phyloP scores from a whole-genome alignment of 495 filamentous ascomycete genomes.

The Jackrogersella minutella region DNA sequence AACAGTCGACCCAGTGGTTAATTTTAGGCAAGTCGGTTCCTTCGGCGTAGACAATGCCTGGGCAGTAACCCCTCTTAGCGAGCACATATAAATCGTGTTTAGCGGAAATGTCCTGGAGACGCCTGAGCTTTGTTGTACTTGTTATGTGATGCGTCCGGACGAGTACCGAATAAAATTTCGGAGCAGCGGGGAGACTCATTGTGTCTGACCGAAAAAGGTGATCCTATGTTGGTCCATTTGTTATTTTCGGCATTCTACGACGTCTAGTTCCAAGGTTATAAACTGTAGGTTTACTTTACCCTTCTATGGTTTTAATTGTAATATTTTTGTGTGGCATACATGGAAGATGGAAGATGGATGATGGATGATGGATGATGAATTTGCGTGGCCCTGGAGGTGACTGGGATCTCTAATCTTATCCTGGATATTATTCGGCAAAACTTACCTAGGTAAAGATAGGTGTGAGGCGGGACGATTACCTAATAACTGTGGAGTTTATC shows the following conservation, averaged over 20 bases:
- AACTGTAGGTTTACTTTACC: too few relatives aligned
- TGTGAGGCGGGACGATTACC: too few relatives aligned
- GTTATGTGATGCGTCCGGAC: conserved; percentile 86
- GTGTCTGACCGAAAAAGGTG: background rate
- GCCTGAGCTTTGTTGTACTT: conserved; percentile 77
- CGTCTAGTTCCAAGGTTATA: too few relatives aligned
- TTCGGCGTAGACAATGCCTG: conserved; percentile 83
- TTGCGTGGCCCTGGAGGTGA: too few relatives aligned
- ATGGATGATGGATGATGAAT: too few relatives aligned
- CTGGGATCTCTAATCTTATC: too few relatives aligned
- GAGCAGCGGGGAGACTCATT: conserved; percentile 3
- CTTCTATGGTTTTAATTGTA: too few relatives aligned
- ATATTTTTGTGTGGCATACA: too few relatives aligned
- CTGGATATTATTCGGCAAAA: too few relatives aligned
- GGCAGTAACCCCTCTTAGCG: conserved; percentile 70
- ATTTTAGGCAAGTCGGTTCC: conserved; percentile 56
- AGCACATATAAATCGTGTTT: conserved; percentile 65
- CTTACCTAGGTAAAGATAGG: background rate
- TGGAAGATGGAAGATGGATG: too few relatives aligned
- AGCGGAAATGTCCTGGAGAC: conserved; percentile 68
- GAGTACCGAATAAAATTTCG: conserved; percentile 64
- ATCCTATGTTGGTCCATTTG: background rate
- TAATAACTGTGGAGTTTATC: conserved; percentile 17
- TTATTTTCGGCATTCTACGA: background rate
- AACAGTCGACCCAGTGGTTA: conserved; percentile 41